Conservation (phyloP, 257 asterid genomes). For the Solanum habrochaites region DNA sequence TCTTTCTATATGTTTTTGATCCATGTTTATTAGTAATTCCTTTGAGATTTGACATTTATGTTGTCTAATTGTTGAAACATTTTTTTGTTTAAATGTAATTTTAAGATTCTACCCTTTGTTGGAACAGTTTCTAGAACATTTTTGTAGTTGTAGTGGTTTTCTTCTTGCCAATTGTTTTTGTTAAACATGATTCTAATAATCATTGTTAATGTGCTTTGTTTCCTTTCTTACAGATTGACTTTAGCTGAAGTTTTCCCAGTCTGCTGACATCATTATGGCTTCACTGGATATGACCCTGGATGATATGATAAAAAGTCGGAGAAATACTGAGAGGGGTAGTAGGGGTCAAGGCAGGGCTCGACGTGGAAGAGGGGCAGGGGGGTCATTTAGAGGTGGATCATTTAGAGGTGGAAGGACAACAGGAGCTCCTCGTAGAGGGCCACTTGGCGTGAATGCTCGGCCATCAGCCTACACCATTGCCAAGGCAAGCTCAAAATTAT, state of each 20-base stretch:
- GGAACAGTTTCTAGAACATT: background rate
- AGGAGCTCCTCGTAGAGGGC: constrained; percentile 60
- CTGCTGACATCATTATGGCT: constrained; percentile 40
- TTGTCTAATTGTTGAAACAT: background rate
- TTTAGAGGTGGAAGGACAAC: constrained; percentile 23
- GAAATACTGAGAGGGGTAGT: constrained; percentile 40
- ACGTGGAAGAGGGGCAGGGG: constrained; percentile 64
- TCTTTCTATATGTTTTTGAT: background rate
- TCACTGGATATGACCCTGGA: constrained; percentile 74
- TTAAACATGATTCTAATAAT: background rate
- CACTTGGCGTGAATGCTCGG: constrained; percentile 65
- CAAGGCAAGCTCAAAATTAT: constrained; percentile 89
- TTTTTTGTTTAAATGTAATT: background rate
- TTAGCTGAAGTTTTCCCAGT: background rate
- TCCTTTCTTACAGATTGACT: constrained; percentile 11
- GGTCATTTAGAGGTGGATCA: constrained; percentile 57
- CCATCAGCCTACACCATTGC: constrained; percentile 58
- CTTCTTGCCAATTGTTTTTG: background rate
- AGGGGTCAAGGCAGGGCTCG: constrained; percentile 57
- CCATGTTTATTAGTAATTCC: background rate
- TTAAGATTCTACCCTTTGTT: background rate
- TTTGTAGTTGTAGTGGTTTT: background rate
- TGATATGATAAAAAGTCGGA: constrained; percentile 81
- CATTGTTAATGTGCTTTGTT: background rate
- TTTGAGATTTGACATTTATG: background rate